phyloP scores from a whole-genome alignment of 768 basidiomycete species.

The Lentinula lateritia region DNA sequence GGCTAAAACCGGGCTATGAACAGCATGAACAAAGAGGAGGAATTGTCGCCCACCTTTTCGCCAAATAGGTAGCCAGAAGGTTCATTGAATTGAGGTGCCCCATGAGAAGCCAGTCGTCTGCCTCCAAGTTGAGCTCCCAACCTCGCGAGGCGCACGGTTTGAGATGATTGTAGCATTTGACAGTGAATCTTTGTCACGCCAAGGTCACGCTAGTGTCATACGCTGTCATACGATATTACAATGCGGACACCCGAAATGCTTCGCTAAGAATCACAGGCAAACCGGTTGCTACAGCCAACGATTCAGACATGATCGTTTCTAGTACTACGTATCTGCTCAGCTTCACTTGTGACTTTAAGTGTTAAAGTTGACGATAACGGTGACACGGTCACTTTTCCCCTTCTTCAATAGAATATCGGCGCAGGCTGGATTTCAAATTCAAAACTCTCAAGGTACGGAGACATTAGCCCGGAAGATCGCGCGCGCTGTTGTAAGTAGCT shows the following conservation, averaged over 20 bases:
- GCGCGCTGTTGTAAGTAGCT: too few species aligned
- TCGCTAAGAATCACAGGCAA: too few species aligned
- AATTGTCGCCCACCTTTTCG: constrained; percentile 62
- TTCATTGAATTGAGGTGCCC: constrained; percentile 81
- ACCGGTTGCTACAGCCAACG: not conserved
- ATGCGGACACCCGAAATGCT: too few species aligned
- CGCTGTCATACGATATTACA: too few species aligned
- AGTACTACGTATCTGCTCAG: too few species aligned
- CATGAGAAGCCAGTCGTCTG: constrained; percentile 64
- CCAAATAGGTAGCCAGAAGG: constrained; percentile 84
- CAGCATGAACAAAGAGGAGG: not conserved
- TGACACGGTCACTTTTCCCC: not conserved
- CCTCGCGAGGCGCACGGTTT: constrained; percentile 35
- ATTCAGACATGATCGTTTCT: too few species aligned
- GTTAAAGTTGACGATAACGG: too few species aligned
- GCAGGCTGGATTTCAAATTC: not conserved
- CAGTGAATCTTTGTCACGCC: not conserved
- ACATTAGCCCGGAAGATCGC: not conserved
- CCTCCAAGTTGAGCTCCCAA: constrained; percentile 28
- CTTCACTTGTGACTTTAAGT: too few species aligned
- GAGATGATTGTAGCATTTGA: constrained; percentile 34
- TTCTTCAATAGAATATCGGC: not conserved
- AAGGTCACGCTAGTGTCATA: not conserved
- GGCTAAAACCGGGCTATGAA: constrained; percentile 40
- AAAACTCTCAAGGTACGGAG: not conserved